These are phyloP conservation scores for Macrophomina phaseolina DNA, from an alignment of 2,329 filamentous ascomycete species.

Conservation along the genomic window DNA sequence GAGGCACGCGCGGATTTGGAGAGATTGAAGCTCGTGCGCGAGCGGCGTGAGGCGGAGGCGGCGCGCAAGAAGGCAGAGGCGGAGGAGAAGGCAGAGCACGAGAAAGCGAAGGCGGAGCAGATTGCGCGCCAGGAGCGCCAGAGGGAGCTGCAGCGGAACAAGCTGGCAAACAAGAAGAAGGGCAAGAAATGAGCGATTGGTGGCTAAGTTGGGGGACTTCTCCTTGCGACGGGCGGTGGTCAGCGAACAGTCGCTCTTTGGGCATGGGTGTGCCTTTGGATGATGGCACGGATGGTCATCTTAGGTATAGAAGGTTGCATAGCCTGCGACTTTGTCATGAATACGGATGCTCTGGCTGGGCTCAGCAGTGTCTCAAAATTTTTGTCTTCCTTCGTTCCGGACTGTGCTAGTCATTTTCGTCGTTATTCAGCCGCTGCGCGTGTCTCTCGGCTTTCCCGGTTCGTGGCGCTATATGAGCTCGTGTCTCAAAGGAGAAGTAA, in stretches of 20 bases:
- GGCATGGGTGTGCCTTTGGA: slow-evolving; percentile 8
- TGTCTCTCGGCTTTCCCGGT: neutral
- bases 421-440: neutral
- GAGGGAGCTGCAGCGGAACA: slow-evolving; percentile 55
- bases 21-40: slow-evolving; percentile 78
- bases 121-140: slow-evolving; percentile 55
- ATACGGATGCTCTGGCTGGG: neutral
- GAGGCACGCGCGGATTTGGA: slow-evolving; percentile 90
- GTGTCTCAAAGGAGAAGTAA: neutral
- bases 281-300: slow-evolving; percentile 9
- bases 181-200: slow-evolving; percentile 18
- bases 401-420: neutral
- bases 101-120: slow-evolving; percentile 62
- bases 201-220: no score
- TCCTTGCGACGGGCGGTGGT: neutral
- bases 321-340: slow-evolving; percentile 16
- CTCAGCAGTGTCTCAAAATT: neutral
- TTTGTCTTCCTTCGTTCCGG: no score
- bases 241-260: neutral
- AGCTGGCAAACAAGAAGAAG: slow-evolving; percentile 39
- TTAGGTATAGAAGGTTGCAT: slow-evolving; percentile 22
- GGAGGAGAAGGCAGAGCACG: slow-evolving; percentile 57
- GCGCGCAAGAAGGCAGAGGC: slow-evolving; percentile 76
- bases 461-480: neutral
- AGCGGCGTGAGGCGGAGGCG: slow-evolving; percentile 84